Evolutionary conservation across 2,329 filamentous ascomycete species (phyloP), one percentile per base, ranked within the genome.

Genomic region (Colletotrichum noveboracense): DNA sequence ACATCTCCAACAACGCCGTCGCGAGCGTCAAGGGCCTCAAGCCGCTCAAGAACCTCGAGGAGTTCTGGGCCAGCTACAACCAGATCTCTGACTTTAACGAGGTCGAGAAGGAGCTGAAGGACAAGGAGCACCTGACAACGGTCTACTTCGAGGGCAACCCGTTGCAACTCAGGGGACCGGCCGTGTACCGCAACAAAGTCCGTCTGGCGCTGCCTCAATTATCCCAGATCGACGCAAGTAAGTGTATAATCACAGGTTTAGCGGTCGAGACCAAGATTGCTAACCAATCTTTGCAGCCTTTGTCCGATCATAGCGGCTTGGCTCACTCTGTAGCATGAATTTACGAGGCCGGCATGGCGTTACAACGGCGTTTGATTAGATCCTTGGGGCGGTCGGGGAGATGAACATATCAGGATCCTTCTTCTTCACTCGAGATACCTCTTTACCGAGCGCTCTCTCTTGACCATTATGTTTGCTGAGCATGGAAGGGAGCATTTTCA

Each of bases 101-200:
- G 81, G 91, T 98, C 5, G 94, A 98, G 86, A 90, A 89, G 71
- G 91, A 94, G 79, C 85, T 99, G 78, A 89, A 86, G 68, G 94
- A 97, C 81, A 98, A 98, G 87, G 88, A 94, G 82, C 87, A 93
- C 48, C 85, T 98, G 79, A 92, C 93, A 76, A 98, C 97, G 2
- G 96, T 99, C 13, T 99, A 99, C 83, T 97, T 99, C 78, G 97
- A 99, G 83, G 96, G 96, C 2, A 98, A 98, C 81, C 96, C 96
- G 30, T 84, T 99, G 79, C 97, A 99, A 86, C 88, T 92, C 76
- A 90, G 90, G 70, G 92, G 91, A 6, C 94, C 94, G n/a, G 94
- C 95, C 1, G 86, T 98, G 76, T 99, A 99, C 85, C 89, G 97
- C 81, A 98, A 98, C 86, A 99, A 99, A 86, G 92, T 99, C 58